Conservation (phyloP, 2,329 filamentous ascomycete species). For the Calonectria montana region DNA sequence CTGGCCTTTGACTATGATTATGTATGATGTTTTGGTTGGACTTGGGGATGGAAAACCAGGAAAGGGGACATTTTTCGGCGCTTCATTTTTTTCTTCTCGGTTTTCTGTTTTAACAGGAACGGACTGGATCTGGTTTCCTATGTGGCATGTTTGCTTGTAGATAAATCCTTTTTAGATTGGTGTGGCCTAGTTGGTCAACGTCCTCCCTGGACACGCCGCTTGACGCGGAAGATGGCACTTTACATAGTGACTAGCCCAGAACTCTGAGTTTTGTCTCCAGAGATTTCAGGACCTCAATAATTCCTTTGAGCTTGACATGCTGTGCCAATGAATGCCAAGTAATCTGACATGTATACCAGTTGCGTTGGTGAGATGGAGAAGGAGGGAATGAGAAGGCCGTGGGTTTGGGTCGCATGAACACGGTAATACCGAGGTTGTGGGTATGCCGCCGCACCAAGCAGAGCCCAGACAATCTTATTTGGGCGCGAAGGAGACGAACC, state of each 20-base stretch:
- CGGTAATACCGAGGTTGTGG: not conserved
- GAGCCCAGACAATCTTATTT: not conserved
- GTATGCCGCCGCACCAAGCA: not conserved
- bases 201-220: conserved; percentile 23
- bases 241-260: conserved; percentile 16
- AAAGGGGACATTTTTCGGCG: conserved; percentile 26
- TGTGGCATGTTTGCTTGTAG: conserved; percentile 22
- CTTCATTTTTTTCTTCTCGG: conserved; percentile 20
- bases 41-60: conserved; percentile 26
- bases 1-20: conserved; percentile 25
- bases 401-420: not conserved
- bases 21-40: conserved; percentile 28
- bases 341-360: not conserved
- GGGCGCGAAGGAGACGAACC: not conserved
- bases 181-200: conserved; percentile 14
- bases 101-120: conserved; percentile 20
- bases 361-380: not conserved
- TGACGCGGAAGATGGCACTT: conserved; percentile 17
- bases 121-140: conserved; percentile 32
- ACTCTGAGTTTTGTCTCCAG: conserved; percentile 1
- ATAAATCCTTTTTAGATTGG: conserved; percentile 22
- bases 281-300: conserved; percentile 8
- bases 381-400: not conserved
- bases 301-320: not conserved
- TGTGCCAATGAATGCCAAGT: not conserved